These are phyloP conservation scores for Ehretia macrophylla DNA, from an alignment of 257 asterid species.

Conservation along the genomic window DNA sequence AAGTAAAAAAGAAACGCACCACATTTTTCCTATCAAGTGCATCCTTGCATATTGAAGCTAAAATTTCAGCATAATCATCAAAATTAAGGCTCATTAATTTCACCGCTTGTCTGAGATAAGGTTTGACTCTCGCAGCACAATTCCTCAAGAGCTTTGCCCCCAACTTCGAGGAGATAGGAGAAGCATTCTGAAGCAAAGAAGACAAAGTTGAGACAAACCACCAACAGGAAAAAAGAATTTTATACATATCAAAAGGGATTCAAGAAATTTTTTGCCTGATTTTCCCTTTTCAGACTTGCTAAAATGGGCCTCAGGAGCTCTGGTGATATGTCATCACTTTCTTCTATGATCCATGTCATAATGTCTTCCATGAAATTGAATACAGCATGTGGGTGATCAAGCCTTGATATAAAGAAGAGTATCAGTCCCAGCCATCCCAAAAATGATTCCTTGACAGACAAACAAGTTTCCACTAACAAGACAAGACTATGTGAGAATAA, in stretches of 20 bases:
- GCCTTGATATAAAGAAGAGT: slow-evolving; percentile 17
- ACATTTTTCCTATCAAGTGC: slow-evolving; percentile 11
- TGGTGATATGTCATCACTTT: slow-evolving; percentile 30
- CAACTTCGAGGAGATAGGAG: slow-evolving; percentile 28
- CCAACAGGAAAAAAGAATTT: neutral
- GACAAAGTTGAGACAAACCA: slow-evolving; percentile 4
- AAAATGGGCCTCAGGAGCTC: slow-evolving; percentile 32
- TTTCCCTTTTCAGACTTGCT: slow-evolving; percentile 31
- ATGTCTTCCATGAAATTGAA: slow-evolving; percentile 33
- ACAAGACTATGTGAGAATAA: too few relatives aligned
- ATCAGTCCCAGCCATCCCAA: slow-evolving; percentile 3
- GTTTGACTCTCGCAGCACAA: slow-evolving; percentile 26
- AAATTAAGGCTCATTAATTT: slow-evolving; percentile 17
- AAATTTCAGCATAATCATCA: slow-evolving; percentile 17
- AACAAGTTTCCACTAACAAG: too few relatives aligned
- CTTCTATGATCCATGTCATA: slow-evolving; percentile 32
- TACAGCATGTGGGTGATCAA: slow-evolving; percentile 21
- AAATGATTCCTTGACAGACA: too few relatives aligned
- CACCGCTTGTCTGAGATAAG: slow-evolving; percentile 29
- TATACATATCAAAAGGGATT: neutral
- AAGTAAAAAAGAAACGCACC: slow-evolving; percentile 16
- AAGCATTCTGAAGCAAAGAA: slow-evolving; percentile 23
- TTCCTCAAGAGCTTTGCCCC: slow-evolving; percentile 27
- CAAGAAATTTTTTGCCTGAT: slow-evolving; percentile 21
- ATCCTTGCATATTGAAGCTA: slow-evolving; percentile 28